These are phyloP conservation scores for Aspergillus quadricinctus DNA, from an alignment of 2,329 filamentous ascomycete genomes.

Conservation along the genomic window DNA sequence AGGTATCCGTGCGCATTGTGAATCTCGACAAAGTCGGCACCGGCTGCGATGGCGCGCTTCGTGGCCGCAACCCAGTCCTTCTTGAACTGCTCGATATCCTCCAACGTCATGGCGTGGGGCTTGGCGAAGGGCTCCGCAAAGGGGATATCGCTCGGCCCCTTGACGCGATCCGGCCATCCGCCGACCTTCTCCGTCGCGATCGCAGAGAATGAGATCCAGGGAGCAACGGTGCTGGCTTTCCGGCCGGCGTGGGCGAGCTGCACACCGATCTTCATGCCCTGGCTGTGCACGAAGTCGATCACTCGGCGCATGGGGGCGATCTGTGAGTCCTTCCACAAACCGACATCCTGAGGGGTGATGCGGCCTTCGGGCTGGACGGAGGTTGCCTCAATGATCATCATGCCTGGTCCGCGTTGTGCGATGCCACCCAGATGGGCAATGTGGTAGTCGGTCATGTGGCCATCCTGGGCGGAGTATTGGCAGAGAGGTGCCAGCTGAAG, in stretches of 20 bases:
- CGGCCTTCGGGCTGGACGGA: conserved; percentile 70
- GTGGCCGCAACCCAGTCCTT: conserved; percentile 57
- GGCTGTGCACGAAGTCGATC: conserved; percentile 74
- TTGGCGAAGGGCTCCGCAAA: conserved; percentile 58
- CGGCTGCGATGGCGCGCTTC: conserved; percentile 60
- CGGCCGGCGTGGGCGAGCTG: conserved; percentile 78
- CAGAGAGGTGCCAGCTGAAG: conserved; percentile 56
- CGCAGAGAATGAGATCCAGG: conserved; percentile 36
- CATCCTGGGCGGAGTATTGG: conserved; percentile 63
- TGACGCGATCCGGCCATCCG: conserved; percentile 53
- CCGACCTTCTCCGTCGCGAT: conserved; percentile 48
- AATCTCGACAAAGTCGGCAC: conserved; percentile 75
- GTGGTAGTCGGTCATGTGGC: conserved; percentile 77
- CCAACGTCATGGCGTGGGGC: conserved; percentile 64
- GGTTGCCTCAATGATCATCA: conserved; percentile 75
- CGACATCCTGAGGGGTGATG: conserved; percentile 60
- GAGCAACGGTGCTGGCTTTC: conserved; percentile 56
- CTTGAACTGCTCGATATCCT: conserved; percentile 65
- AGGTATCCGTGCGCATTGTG: conserved; percentile 79
- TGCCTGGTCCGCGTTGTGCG: conserved; percentile 66
- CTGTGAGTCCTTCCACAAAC: conserved; percentile 82
- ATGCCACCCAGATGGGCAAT: conserved; percentile 78
- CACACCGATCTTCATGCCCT: conserved; percentile 71
- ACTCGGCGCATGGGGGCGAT: conserved; percentile 64
- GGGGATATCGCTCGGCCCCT: conserved; percentile 55